Base-by-base conservation (phyloP, 2,329 filamentous ascomycete species). In the Aspergillus sp. region DNA sequence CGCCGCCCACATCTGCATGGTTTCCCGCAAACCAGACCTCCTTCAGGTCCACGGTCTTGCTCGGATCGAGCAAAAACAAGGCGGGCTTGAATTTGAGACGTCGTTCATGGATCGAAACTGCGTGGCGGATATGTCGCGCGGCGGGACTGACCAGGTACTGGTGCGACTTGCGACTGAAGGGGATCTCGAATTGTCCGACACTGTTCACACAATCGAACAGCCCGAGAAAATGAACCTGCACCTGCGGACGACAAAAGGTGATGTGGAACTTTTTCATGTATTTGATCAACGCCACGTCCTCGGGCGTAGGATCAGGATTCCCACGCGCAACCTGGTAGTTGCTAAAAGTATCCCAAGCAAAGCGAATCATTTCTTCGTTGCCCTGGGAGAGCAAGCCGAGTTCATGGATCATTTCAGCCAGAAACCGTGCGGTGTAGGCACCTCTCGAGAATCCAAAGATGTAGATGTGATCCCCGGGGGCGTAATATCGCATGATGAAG, bases 1-100 rank as follows among this genome's bases (percentile, higher is more conserved):
- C 81, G 0, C 81, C 81, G 2, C 81, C 81, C 9, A 82, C 73
- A 49, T 83, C 79, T 9, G 76, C 76, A 51, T 83, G 81, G 49
- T 76, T 76, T 1, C 81, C 81, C 0, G 80, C 74, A 55, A 83
- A 83, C 78, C 80, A 83, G 42, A 82, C 77, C 55, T 83, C 80
- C 45, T 76, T 75, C 52, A 80, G 68, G 48, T 78, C 73, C 25
- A 78, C 75, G 1, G 64, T 53, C 1, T 65, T 58, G 23, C 64
- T 50, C n/a, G 58, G 49, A 16, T 62, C 56, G 14, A 63, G 55
- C 17, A 60, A 53, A 3, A 81, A 68, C 1, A 82, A 68, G 0
- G 78, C 78, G 0, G 78, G 71, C 60, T 80, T 81, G 71, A 82
- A 83, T 62, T 83, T 82, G 53, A 80, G 75, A 5, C 80, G 76